Base-by-base conservation (phyloP, 805 yeast species). In the Saccharomycopsis selenospora region DNA sequence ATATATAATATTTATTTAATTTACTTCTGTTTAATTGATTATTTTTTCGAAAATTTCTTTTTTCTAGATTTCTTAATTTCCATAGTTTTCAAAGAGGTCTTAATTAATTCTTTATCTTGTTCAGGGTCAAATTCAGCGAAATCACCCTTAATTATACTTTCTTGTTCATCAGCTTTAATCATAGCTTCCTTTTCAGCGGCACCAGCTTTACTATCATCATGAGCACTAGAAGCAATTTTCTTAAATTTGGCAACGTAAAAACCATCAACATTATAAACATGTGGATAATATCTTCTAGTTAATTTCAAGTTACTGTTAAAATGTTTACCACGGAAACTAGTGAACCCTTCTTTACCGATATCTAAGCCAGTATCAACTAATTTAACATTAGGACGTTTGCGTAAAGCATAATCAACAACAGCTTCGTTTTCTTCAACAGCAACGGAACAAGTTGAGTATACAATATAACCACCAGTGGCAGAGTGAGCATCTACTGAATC, bases 391-490 rank as follows among this genome's bases (percentile, higher is more conserved):
- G 98, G 96, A 64, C 99, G 81, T 66, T 93, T 91, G 64, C 95
- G 80, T 59, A 93, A 75, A 22, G 96, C 98, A 61, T 93, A 93
- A 67, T 91, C 96, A n/a, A 93, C 96, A 49, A 93, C 99, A 20
- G 96, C 85, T 70, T 93, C 99, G 67, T 93, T 90, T 70, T 93
- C 99, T 60, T 93, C 99, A 43, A 93, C 97, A 60, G 95, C 95
- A 52, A 93, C 93, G 11, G 98, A 91, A 76, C 99, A 93, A 1
- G 99, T 93, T 5, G 99, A 93, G 69, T 93, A 93, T 5, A 95
- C 98, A 56, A 93, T 85, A 51, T 82, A 73, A 57, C 97, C 99
- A 53, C 98, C 97, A 41, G 91, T 87, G 52, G 86, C 71, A 5
- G 96, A 87, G 63, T 83, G 75, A 28, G 96, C 95, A 66, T 93